Base-by-base conservation (phyloP, 2,329 filamentous ascomycete species). In the Albophoma yamanashiensis region DNA sequence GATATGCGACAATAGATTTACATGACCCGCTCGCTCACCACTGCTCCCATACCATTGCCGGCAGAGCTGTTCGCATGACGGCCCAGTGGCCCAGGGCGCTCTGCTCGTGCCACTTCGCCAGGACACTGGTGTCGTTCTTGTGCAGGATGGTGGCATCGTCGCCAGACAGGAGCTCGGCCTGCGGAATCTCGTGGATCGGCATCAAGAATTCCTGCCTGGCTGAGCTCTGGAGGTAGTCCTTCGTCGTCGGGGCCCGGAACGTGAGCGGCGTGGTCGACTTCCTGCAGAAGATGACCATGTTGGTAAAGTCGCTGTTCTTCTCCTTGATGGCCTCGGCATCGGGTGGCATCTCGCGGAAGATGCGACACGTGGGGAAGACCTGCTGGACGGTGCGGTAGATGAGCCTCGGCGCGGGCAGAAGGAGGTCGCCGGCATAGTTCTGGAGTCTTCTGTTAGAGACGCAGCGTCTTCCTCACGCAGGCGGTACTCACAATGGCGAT, bases 391-490 rank as follows among this genome's bases (percentile, higher is more conserved):
- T 97, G 68, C 88, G 85, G 66, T 96, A 84, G 34, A 96, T 83
- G 39, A 93, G 84, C 60, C 83, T 84, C 15, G 93, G 88, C 0
- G 91, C 84, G 3, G 89, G 88, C 34, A 93, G 81, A 20, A 82
- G 76, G 59, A 97, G 82, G 72, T 97, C 92, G 58, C 92, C 94
- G 6, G 94, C 94, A 72, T 97, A 99, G 77, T 97, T 99, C 89
- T 92, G 62, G 25, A n/a, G 31, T 8, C 22, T 53, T 20, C 15
- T 36, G 31, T 53, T 36, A 53, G 20, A 22, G 14, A 36, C 11
- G 20, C n/a, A 53, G 14, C 14, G 20, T 11, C 20, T 20, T 3
- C 22, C 22, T 36, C 20, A 15, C 1, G 5, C 50, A 3, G 20
- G 50, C 11, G 15, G 15, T 62, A 77, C 87, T 76, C 77, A 92